Evolutionary conservation across 2,329 filamentous ascomycete species (phyloP).

Genomic region (Aspergillus fumigatiaffinis): DNA sequence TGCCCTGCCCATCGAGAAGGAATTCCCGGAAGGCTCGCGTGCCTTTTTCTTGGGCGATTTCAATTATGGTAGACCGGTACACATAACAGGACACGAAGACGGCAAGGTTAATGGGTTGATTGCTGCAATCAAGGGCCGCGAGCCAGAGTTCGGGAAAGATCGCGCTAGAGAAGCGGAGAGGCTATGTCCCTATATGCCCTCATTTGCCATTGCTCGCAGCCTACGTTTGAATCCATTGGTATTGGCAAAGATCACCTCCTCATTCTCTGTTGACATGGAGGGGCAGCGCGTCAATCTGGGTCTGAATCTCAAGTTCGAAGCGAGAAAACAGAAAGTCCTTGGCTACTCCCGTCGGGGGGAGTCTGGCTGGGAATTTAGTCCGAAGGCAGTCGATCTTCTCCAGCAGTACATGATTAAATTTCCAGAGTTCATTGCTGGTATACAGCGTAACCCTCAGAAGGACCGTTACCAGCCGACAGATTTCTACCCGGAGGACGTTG

Average conservation of each 20-base stretch:
- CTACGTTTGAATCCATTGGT: conserved; percentile 80
- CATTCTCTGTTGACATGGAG: conserved; percentile 79
- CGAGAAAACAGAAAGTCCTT: conserved; percentile 88
- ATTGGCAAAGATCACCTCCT: conserved; percentile 92
- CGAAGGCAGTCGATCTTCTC: conserved; percentile 74
- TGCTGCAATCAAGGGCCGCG: conserved; percentile 66
- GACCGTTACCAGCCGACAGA: conserved; percentile 81
- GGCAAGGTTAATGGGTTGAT: conserved; percentile 77
- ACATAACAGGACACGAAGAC: conserved; percentile 69
- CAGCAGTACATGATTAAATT: conserved; percentile 89
- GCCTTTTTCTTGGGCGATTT: conserved; percentile 94
- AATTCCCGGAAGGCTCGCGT: conserved; percentile 77
- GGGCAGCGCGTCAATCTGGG: conserved; percentile 84
- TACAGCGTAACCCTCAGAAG: conserved; percentile 78
- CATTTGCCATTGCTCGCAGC: conserved; percentile 80
- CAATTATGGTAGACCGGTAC: conserved; percentile 85
- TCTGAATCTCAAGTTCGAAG: conserved; percentile 95
- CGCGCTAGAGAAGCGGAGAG: conserved; percentile 69
- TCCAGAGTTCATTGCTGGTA: conserved; percentile 88
- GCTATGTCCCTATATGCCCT: conserved; percentile 73
- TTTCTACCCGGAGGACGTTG: conserved; percentile 72
- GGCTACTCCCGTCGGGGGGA: conserved; percentile 86
- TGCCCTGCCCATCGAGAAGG: conserved; percentile 83
- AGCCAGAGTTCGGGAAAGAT: conserved; percentile 74
- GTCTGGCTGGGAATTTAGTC: conserved; percentile 93